Evolutionary conservation across 2,329 filamentous ascomycete species (phyloP), one percentile per base, ranked within the genome.

Genomic region (Stromatinia cepivora): DNA sequence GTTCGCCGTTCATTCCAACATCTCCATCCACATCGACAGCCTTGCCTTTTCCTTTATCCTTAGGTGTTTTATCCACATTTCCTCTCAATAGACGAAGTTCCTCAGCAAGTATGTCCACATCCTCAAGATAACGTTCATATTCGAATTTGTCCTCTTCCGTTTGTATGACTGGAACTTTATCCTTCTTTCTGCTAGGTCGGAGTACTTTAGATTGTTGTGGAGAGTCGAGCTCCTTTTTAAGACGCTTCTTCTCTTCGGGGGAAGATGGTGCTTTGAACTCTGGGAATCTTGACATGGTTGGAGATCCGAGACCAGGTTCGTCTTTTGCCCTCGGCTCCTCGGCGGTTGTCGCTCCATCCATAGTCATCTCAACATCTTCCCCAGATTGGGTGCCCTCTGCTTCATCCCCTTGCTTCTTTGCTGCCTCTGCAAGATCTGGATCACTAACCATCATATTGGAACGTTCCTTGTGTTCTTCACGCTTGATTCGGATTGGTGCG

Each of bases 91-190:
- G 20, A 61, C 56, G 54, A 6, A 86, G 79, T 72, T 86, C 84
- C 45, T 81, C 77, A 39, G 80, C 77, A 36, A 86, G 79, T 48
- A 81, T 79, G n/a, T 76, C 77, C 53, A 84, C 78, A 69, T 85
- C 83, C 20, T 80, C 76, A 52, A 83, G 78, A 69, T 82, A 80
- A 25, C 84, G 82, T 36, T 81, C 79, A 78, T 82, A 84, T 75
- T 86, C 84, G 54, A 81, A 80, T 54, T 78, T 79, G 69, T 86
- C 85, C 74, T 86, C 83, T 66, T 84, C 81, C 1, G 84, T 86
- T 71, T 85, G 83, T 50, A 85, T 79, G 31, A 81, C 79, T 0
- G 82, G 82, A 59, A 80, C 79, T 48, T 56, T 64, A 17, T 53
- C 46, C 50, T 68, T 68, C 48, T 45, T 53, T 53, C 22, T 59